Evolutionary conservation across 306 rosid genomes (phyloP).

Genomic region (Macrotyloma uniflorum): DNA sequence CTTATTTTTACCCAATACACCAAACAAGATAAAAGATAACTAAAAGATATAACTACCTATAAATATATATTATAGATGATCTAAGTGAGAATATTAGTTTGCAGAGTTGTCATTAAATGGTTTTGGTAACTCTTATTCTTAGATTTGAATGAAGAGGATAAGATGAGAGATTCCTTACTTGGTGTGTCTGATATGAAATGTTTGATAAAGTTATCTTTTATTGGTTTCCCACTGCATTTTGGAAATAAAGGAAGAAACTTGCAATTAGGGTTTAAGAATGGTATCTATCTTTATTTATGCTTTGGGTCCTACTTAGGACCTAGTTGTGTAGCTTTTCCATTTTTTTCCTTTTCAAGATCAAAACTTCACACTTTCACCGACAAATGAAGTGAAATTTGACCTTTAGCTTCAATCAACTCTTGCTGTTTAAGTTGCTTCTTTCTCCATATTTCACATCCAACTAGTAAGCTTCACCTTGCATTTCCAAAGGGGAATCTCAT

Average conservation of each 20-base stretch:
- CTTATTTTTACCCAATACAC: neutral
- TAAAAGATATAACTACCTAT: too few relatives aligned
- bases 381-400: constrained; percentile 1
- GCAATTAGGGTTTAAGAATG: neutral
- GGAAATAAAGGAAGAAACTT: neutral
- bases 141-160: too few relatives aligned
- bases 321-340: neutral
- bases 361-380: neutral
- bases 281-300: neutral
- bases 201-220: neutral
- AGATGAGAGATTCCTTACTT: too few relatives aligned
- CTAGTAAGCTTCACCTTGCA: neutral
- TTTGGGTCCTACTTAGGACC: neutral
- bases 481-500: neutral
- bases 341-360: neutral
- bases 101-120: too few relatives aligned
- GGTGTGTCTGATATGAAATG: neutral
- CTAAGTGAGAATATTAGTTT: too few relatives aligned
- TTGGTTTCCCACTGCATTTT: neutral
- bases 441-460: neutral
- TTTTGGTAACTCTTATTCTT: too few relatives aligned
- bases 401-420: neutral
- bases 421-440: neutral
- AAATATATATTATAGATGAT: too few relatives aligned
- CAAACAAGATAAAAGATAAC: too few relatives aligned